phyloP scores from a whole-genome alignment of 441 rosid genomes.

The Raphanus hybrid region DNA sequence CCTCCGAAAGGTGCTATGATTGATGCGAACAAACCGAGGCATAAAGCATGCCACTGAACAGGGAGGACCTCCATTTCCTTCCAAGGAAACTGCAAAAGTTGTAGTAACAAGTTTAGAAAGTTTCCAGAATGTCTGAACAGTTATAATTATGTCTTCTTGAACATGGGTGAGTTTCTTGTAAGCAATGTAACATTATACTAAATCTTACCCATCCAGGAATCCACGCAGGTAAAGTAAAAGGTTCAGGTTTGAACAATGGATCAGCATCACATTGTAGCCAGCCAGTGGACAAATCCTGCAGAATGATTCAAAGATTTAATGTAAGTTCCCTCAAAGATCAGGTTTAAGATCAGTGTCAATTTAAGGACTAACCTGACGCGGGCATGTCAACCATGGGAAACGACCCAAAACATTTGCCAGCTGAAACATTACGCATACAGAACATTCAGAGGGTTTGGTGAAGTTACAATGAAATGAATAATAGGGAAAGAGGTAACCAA shows the following conservation, averaged over 20 bases:
- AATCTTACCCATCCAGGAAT: constrained; percentile 65
- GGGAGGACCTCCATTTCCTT: constrained; percentile 78
- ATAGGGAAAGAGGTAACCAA: constrained; percentile 4
- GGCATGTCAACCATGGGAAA: constrained; percentile 92
- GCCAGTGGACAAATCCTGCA: constrained; percentile 83
- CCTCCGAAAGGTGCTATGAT: constrained; percentile 99
- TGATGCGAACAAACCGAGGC: constrained; percentile 91
- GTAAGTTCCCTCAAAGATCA: constrained; percentile 22
- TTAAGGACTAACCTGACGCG: constrained; percentile 69
- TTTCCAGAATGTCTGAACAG: constrained; percentile 9
- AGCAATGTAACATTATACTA: not conserved
- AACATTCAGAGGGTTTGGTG: not conserved
- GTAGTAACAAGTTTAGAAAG: constrained; percentile 17
- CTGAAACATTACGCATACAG: constrained; percentile 52
- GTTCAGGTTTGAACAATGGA: constrained; percentile 76
- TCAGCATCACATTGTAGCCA: constrained; percentile 95
- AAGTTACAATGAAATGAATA: constrained; percentile 14
- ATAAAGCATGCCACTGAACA: constrained; percentile 94
- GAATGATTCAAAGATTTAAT: constrained; percentile 17
- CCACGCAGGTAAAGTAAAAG: constrained; percentile 61
- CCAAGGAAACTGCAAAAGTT: constrained; percentile 75
- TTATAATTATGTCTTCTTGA: constrained; percentile 6
- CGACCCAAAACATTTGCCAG: constrained; percentile 86
- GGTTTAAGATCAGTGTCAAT: not conserved
- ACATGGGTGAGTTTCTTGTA: not conserved